Evolutionary conservation across 495 filamentous ascomycete species (phyloP), one percentile per base, ranked within the genome.

Genomic region (Opeltia flavorubescens): DNA sequence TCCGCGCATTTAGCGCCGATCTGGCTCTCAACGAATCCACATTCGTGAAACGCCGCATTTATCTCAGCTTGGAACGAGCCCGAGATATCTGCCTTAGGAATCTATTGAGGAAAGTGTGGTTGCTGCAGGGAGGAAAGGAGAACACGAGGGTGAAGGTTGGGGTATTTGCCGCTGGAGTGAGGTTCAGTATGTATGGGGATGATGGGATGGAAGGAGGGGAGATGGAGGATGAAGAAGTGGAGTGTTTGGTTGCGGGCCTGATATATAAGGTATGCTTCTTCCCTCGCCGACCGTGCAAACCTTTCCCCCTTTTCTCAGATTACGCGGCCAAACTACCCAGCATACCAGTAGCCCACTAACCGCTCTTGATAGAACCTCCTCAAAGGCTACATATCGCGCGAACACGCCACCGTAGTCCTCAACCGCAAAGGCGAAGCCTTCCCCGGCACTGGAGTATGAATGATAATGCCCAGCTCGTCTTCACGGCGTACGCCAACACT

Each of bases 301-400:
- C 4, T 15, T 17, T 23, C 13, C 40, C 6, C 12, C 17, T 25
- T 44, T 43, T 39, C 36, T 27, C 20, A n/a, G 27, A 21, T 17
- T 5, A 15, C 27, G 1, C 20, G 18, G 7, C 17, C 13, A 26
- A 39, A 30, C 21, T 26, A 28, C 26, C 21, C 2, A 1, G 2
- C 9, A 7, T 31, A 40, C 31, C 20, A 30, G 2, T 15, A 12
- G 33, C 8, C 3, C 21, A 2, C 17, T 57, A 27, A 53, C 25
- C 25, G 13, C 24, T 27, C 17, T 18, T 25, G 27, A 2, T 50
- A 98, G 86, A 82, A 83, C 46, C 71, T 91, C 12, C 94, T 96
- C 81, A 98, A 95, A 66, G 91, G 91, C 44, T 98, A 98, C 66
- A 96, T 98, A 50, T 77, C 86, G 25, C 85, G 88, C 48, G 89